phyloP scores from a whole-genome alignment of 1,284 basidiomycete species.

The Vanrija sp. region DNA sequence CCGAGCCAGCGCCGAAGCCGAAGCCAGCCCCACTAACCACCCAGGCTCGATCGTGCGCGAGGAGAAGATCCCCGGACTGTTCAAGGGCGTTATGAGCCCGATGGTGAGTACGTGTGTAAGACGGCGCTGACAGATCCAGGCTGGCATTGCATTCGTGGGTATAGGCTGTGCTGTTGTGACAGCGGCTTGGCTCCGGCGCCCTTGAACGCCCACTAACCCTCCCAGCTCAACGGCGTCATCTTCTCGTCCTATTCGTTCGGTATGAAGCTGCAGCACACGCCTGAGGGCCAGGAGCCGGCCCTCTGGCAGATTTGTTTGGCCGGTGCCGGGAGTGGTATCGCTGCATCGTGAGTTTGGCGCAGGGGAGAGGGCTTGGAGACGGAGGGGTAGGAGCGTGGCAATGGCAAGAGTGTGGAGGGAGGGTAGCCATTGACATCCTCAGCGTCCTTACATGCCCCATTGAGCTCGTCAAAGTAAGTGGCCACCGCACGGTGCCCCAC shows the following conservation, averaged over 20 bases:
- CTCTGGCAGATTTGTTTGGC: slow-evolving; percentile 65
- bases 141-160: slow-evolving; percentile 45
- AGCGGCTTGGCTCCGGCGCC: not conserved
- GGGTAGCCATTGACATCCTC: not conserved
- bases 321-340: slow-evolving; percentile 69
- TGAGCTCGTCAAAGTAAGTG: slow-evolving; percentile 65
- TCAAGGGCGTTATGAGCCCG: slow-evolving; percentile 48
- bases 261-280: slow-evolving; percentile 36
- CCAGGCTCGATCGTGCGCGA: slow-evolving; percentile 33
- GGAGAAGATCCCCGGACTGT: slow-evolving; percentile 40
- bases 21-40: not conserved
- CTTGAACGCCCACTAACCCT: not conserved
- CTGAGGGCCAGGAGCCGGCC: slow-evolving; percentile 22
- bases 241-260: slow-evolving; percentile 48
- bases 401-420: not conserved
- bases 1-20: too few relatives aligned
- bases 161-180: not conserved
- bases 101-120: slow-evolving; percentile 35
- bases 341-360: slow-evolving; percentile 61
- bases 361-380: not conserved
- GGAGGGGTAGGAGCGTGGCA: not conserved
- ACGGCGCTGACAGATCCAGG: slow-evolving; percentile 19
- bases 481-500: not conserved
- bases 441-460: slow-evolving; percentile 74
- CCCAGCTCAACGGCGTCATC: slow-evolving; percentile 48